Evolutionary conservation across 1,284 basidiomycete species (phyloP), one percentile per base, ranked within the genome.

Genomic region (Peniophora sp.): DNA sequence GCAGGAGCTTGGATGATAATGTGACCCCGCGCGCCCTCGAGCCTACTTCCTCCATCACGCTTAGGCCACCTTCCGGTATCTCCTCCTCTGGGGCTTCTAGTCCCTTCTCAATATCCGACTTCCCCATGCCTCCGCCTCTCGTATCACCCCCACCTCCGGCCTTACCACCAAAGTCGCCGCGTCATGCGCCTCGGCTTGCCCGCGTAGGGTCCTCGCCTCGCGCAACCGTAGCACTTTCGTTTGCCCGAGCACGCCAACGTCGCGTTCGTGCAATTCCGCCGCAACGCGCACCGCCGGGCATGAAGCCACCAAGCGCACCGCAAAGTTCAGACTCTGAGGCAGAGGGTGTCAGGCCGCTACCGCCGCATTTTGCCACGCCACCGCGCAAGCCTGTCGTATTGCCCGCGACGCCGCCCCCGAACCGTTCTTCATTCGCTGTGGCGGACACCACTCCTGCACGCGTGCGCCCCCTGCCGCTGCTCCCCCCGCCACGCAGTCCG

Each of bases 381-480:
- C 8, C 36, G n/a, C 16, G 20, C 23, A 34, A 43, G 27, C n/a
- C 16, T 25, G 12, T 32, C 22, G 3, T 25, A 20, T 27, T 36
- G 35, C 5, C 47, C 35, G 19, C 49, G 16, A 17, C 48, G 6
- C 25, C 24, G 8, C 12, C 23, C 5, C 47, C 51, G 14, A 45
- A 25, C 3, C 34, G 41, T 12, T 12, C 19, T 8, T 14, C 22
- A 16, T 36, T n/a, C 22, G 47, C 46, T 3, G 35, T 47, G 1
- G 41, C 16, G 34, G 16, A 22, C 20, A 9, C 5, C 19, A 45
- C 44, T 8, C 44, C 44, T 8, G n/a, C 44, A 9, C 48, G 25
- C 6, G 55, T 57, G 16, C 56, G 56, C 9, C 56, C 49, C 0
- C 50, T 57, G 6, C 56, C 56, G 2, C 27, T 36, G 19, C 51